phyloP scores from a whole-genome alignment of 768 basidiomycete species.

The Leccinum variicolor region DNA sequence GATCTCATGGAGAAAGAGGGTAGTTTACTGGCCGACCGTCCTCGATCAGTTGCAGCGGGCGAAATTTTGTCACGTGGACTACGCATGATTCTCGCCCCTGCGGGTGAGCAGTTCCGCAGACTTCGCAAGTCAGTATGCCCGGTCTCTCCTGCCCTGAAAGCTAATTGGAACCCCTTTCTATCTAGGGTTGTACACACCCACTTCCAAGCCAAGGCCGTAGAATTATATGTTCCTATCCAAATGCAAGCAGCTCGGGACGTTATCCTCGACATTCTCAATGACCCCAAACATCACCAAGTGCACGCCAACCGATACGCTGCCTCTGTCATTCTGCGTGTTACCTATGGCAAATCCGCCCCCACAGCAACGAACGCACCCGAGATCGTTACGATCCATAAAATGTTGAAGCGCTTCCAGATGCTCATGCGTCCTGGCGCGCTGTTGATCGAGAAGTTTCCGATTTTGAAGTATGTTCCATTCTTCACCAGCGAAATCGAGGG shows the following conservation, averaged over 20 bases:
- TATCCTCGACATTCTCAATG: conserved; percentile 29
- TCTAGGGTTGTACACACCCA: conserved; percentile 56
- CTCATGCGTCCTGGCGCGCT: conserved; percentile 36
- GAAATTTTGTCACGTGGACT: conserved; percentile 59
- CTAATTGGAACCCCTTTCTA: not conserved
- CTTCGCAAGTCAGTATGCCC: conserved; percentile 45
- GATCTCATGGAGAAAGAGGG: conserved; percentile 70
- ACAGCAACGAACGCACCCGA: conserved; percentile 30
- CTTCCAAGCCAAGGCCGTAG: conserved; percentile 50
- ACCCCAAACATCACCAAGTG: conserved; percentile 46
- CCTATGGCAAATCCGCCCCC: conserved; percentile 33
- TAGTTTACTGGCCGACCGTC: conserved; percentile 53
- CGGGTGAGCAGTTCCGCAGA: conserved; percentile 58
- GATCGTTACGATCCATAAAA: conserved; percentile 32
- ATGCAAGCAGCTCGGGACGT: conserved; percentile 34
- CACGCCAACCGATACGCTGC: conserved; percentile 47
- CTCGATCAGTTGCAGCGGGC: conserved; percentile 53
- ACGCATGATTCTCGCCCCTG: conserved; percentile 51
- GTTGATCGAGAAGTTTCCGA: conserved; percentile 35
- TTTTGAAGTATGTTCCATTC: conserved; percentile 51
- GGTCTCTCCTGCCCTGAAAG: not conserved
- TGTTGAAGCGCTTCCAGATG: conserved; percentile 34
- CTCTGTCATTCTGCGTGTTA: conserved; percentile 33
- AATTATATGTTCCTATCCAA: conserved; percentile 48
- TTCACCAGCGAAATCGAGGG: conserved; percentile 54